Evolutionary conservation across 768 basidiomycete genomes (phyloP), one percentile per base, ranked within the genome.

Genomic region (Russula sp.): DNA sequence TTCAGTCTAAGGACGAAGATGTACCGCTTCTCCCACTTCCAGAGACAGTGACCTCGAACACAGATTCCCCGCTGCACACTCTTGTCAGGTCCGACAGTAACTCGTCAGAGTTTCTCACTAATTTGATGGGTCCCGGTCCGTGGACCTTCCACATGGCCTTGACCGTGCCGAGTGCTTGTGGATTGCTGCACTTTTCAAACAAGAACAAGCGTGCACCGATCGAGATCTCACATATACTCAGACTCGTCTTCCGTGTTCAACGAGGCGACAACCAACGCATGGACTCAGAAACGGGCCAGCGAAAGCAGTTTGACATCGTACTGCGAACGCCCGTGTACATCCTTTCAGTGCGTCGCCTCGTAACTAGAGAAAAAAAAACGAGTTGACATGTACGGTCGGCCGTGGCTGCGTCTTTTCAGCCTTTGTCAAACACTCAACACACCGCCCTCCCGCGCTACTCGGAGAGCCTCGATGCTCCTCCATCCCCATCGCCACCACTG

Each of bases 301-400:
- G 83, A 65, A 96, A 91, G 75, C 72, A 90, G 69, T 93, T 88
- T 72, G 93, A 94, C 71, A 90, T 95, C 66, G 83, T 89, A 25
- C 81, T 95, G 63, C 87, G 91, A 71, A 84, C 85, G 0, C 93
- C 93, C 0, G 79, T 97, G 39, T 86, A 90, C 60, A 85, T 98
- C 48, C 82, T 97, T 56, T 94, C 94, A 25, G 90, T 92, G 64
- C 76, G 88, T 76, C 38, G 52, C 22, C 14, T 9, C 57, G 7
- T 42, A 29, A 25, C 29, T 2, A 2, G 16, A 1, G 22, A 11
- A 10, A 9, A n/a, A 55, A 29, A 42, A 20, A 22, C 5, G 22
- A 36, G 20, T 43, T 62, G 29, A 62, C 45, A 8, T 42, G 9
- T 32, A 16, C 18, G 1, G 18, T 38, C 41, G 25, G 25, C 25